Evolutionary conservation across 306 rosid species (phyloP), one percentile per base, ranked within the genome.

Genomic region (Cucurbita maxima): DNA sequence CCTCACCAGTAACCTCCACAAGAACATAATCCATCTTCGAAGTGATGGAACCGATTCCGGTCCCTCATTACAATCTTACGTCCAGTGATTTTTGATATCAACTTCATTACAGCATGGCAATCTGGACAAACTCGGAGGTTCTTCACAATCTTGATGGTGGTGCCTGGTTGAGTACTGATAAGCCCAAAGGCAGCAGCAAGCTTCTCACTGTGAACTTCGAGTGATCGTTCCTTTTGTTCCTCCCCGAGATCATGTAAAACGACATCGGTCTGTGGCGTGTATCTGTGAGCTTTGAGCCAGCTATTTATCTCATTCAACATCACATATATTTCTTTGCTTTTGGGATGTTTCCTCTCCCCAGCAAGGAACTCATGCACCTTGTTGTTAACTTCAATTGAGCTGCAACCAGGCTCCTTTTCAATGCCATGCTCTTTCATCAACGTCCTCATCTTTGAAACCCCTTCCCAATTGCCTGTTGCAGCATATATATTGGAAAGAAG

Each of bases 131-230:
- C 92, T 1, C 96, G 78, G 8, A 90, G 90, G 76, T 92, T 92
- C 83, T 88, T 88, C 54, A 90, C 88, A 45, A 92, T 84, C 81
- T 88, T 92, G 74, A 90, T 79, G 1, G 88, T 75, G 25, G 86
- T 82, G 55, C 90, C 92, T 2, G 85, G 85, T 20, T 77, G 78
- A 30, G 91, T 85, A 54, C 96, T 85, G 54, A 90, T 87, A 30
- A 92, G 89, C 78, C 96, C 98, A 25, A 85, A 89, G 52, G 98
- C 96, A 62, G 88, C 75, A 18, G 95, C 96, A 61, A 92, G 91
- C 78, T 88, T 92, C 85, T 89, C 95, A 44, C 96, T 86, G 47
- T 92, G 98, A 74, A 89, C 96, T 79, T 84, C 88, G 34, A 92
- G 86, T 16, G 87, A 88, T 25, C 74, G 86, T 81, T 87, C 85